Percentiles rank a stretch among this genome's conserved stretches.
Conservation (phyloP, 2,329 filamentous ascomycete species). For the Zasmidium cellare region DNA sequence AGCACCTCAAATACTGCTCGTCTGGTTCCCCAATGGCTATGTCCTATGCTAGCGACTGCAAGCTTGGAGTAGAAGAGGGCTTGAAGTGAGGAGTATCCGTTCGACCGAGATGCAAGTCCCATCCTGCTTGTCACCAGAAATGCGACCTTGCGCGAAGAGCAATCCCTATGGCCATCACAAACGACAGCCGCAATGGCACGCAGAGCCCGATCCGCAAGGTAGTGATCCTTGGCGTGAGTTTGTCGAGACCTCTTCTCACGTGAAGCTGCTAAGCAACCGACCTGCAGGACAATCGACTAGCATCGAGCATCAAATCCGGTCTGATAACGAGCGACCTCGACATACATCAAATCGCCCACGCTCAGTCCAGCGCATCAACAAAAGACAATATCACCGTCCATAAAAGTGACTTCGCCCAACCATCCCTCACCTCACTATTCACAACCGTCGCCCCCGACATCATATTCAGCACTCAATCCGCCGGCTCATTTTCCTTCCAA, state of each 20-base stretch:
- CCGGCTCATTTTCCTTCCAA: constrained; percentile 29
- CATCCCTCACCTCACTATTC: constrained; percentile 31
- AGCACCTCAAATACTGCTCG: no score
- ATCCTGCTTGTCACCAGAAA: not conserved
- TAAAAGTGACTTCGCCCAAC: constrained; percentile 32
- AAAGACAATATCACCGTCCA: constrained; percentile 14
- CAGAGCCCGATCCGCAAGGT: constrained; percentile 12
- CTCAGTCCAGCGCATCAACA: not conserved
- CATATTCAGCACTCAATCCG: constrained; percentile 28
- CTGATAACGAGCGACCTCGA: constrained; percentile 3
- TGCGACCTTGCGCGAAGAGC: not conserved
- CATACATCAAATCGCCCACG: constrained; percentile 18
- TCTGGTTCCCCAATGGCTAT: no score
- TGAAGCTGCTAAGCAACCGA: constrained; percentile 1
- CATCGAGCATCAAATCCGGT: constrained; percentile 17
- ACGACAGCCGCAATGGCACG: not conserved
- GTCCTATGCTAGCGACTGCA: no score
- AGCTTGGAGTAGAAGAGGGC: not conserved
- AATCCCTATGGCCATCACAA: not conserved
- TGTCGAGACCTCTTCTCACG: not conserved
- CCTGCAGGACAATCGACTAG: constrained; percentile 22
- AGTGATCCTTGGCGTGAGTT: constrained; percentile 22
- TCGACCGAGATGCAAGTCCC: constrained; percentile 12
- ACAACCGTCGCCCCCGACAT: constrained; percentile 22
- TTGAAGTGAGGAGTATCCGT: constrained; percentile 16